Evolutionary conservation across 345 rosid genomes (phyloP).

Genomic region (Lenwebbia sp.): DNA sequence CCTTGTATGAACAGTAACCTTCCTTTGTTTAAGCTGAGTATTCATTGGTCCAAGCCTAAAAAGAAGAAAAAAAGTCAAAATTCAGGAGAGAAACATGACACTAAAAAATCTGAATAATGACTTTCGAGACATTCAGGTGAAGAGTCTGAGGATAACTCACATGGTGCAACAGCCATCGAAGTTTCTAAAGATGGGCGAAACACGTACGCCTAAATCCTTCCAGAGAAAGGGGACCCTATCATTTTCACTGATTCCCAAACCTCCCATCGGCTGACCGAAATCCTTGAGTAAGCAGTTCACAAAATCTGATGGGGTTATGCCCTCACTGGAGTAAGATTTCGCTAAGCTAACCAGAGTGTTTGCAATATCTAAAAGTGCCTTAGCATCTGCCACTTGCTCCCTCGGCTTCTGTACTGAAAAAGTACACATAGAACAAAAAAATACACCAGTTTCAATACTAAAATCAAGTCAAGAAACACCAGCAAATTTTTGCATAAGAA

Average conservation of each 20-base stretch:
- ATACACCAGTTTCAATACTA: background rate
- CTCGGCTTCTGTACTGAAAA: conserved; percentile 67
- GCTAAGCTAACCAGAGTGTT: conserved; percentile 56
- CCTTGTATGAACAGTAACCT: conserved; percentile 24
- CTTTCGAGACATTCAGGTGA: background rate
- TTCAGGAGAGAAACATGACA: background rate
- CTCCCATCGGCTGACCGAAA: conserved; percentile 32
- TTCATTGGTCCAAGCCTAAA: conserved; percentile 91
- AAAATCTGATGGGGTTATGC: conserved; percentile 54
- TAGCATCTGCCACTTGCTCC: conserved; percentile 93
- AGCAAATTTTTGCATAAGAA: background rate
- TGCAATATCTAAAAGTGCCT: conserved; percentile 65
- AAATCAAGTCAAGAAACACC: background rate
- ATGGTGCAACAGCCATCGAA: conserved; percentile 62
- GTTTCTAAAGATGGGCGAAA: conserved; percentile 37
- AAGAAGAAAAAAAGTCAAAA: background rate
- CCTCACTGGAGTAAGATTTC: conserved; percentile 52
- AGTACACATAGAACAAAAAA: background rate
- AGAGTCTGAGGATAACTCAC: conserved; percentile 31
- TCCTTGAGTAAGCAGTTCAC: conserved; percentile 32
- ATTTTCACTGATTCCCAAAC: conserved; percentile 20
- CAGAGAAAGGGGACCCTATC: conserved; percentile 40
- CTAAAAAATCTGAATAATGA: background rate
- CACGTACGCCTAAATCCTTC: conserved; percentile 58
- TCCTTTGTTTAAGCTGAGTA: conserved; percentile 59